A percentile compares a stretch with the other conserved stretches of the same genome.
Evolutionary conservation across 306 rosid species (phyloP).

Genomic region (Sicyos baderoa): DNA sequence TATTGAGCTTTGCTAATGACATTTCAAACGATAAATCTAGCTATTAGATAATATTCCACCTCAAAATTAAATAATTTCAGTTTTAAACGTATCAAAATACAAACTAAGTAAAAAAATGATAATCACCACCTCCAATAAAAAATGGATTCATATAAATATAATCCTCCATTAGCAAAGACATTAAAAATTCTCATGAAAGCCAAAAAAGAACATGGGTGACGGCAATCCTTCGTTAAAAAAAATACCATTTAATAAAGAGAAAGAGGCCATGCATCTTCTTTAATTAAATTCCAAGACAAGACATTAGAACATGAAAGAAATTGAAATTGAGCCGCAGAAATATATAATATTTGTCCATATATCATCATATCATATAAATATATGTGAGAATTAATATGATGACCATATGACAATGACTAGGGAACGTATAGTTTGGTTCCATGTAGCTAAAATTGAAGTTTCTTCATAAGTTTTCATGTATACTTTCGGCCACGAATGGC

Average conservation of each 20-base stretch:
- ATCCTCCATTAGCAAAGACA: no score
- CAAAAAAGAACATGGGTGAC: background rate
- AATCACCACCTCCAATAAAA: no score
- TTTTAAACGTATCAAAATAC: no score
- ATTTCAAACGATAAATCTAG: no score
- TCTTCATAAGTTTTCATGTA: background rate
- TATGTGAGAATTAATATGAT: background rate
- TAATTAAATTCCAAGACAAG: background rate
- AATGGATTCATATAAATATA: no score
- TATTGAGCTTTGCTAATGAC: no score
- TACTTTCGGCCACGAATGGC: conserved; percentile 8
- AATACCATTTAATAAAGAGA: background rate
- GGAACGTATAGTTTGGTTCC: background rate
- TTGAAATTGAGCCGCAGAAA: no score
- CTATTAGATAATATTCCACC: no score
- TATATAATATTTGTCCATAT: background rate
- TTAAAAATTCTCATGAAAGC: background rate
- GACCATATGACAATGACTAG: background rate
- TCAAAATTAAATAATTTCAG: no score
- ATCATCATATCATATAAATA: background rate
- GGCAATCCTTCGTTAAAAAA: background rate
- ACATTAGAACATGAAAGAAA: background rate
- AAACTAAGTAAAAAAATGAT: no score
- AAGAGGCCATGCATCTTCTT: background rate
- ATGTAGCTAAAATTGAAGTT: background rate